These are phyloP conservation scores for Trapa bicornis DNA, from an alignment of 345 rosid genomes.

Conservation along the genomic window DNA sequence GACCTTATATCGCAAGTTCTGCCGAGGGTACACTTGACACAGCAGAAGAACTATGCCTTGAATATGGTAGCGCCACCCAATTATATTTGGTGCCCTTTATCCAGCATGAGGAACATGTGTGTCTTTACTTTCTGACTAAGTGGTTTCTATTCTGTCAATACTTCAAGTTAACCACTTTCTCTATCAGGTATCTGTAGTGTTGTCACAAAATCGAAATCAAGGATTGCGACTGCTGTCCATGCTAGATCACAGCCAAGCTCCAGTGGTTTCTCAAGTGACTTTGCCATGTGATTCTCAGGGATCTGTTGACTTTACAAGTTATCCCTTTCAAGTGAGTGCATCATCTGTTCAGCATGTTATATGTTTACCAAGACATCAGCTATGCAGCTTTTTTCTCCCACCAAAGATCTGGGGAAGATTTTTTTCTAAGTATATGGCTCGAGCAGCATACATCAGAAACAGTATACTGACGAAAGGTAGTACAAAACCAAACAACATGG, in stretches of 20 bases:
- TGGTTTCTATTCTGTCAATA: not conserved
- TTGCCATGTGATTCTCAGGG: conserved; percentile 83
- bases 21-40: conserved; percentile 42
- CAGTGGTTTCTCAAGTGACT: conserved; percentile 66
- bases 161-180: conserved; percentile 12
- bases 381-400: not conserved
- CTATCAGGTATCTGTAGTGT: conserved; percentile 53
- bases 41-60: conserved; percentile 55
- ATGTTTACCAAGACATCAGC: not conserved
- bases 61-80: conserved; percentile 93
- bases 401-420: not conserved
- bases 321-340: conserved; percentile 71
- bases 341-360: not conserved
- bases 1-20: conserved; percentile 62
- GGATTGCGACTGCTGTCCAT: conserved; percentile 52
- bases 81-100: conserved; percentile 64
- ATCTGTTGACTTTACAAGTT: conserved; percentile 65
- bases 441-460: not conserved
- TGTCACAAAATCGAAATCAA: conserved; percentile 50
- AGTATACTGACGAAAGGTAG: not conserved
- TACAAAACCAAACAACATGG: not conserved
- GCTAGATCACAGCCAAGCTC: conserved; percentile 39
- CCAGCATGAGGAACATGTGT: conserved; percentile 71
- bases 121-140: conserved; percentile 2
- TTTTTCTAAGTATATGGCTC: not conserved